Percentiles rank a stretch among this genome's conserved stretches.
Conservation (phyloP, 345 rosid species). For the Euclidium syriacum region DNA sequence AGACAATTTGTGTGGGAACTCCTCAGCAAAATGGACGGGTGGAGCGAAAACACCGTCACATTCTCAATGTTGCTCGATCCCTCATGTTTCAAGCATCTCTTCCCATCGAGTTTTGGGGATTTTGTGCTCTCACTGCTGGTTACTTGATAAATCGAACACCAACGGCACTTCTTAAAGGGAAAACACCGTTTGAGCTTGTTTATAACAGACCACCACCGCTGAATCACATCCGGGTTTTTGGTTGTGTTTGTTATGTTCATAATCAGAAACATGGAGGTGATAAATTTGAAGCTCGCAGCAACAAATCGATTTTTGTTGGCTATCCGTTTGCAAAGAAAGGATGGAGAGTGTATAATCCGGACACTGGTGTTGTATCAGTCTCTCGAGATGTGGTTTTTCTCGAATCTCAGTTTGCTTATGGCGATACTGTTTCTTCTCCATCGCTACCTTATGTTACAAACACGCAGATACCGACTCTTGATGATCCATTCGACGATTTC, state of each 20-base stretch:
- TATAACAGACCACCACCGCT: not conserved
- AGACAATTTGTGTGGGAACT: not conserved
- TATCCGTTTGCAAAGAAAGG: not conserved
- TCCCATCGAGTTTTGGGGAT: not conserved
- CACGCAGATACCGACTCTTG: too few species aligned
- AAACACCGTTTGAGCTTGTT: not conserved
- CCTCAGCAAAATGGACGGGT: too few species aligned
- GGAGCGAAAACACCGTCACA: not conserved
- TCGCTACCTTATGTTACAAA: too few species aligned
- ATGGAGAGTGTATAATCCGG: not conserved
- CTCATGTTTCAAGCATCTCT: not conserved
- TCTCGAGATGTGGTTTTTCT: too few species aligned
- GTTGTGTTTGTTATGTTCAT: too few species aligned
- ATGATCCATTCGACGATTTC: too few species aligned
- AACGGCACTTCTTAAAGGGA: not conserved
- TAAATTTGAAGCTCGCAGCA: too few species aligned
- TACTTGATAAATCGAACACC: not conserved
- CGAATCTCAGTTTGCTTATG: too few species aligned
- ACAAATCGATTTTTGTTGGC: not conserved
- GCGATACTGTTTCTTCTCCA: too few species aligned
- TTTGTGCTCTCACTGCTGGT: too few species aligned
- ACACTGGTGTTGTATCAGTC: not conserved
- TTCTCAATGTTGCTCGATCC: not conserved
- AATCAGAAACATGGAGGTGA: not conserved
- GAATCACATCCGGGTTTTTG: not conserved